Conservation (phyloP, 805 yeast species). For the Torulaspora microellipsoides region DNA sequence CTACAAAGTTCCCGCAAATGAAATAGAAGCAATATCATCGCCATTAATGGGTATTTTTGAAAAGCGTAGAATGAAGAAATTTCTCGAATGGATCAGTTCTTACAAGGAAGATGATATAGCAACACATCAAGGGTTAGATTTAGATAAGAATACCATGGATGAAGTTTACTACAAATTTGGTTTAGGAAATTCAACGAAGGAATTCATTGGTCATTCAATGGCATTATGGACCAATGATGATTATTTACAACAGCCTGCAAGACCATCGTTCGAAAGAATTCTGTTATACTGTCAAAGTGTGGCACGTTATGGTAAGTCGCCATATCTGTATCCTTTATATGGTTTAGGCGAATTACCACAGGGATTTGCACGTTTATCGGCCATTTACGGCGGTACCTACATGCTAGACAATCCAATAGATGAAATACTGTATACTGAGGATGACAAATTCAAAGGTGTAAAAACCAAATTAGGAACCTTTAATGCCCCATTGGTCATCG, state of each 20-base stretch:
- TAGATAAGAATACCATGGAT: slow-evolving; percentile 86
- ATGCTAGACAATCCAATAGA: slow-evolving; percentile 97
- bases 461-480: slow-evolving; percentile 89
- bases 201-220: slow-evolving; percentile 98
- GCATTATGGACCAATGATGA: slow-evolving; percentile 93
- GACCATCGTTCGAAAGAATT: slow-evolving; percentile 86
- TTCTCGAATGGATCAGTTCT: slow-evolving; percentile 79
- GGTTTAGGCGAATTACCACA: slow-evolving; percentile 99
- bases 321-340: slow-evolving; percentile 91
- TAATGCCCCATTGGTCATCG: slow-evolving; percentile 88
- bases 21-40: slow-evolving; percentile 83
- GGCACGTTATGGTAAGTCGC: slow-evolving; percentile 93
- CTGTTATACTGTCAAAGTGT: slow-evolving; percentile 83
- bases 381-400: slow-evolving; percentile 97
- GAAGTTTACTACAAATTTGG: slow-evolving; percentile 87
- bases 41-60: slow-evolving; percentile 95
- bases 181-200: slow-evolving; percentile 86
- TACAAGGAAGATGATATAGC: slow-evolving; percentile 73
- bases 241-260: slow-evolving; percentile 80
- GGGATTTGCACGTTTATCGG: slow-evolving; percentile 94
- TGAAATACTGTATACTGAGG: slow-evolving; percentile 70
- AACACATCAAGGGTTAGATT: slow-evolving; percentile 81
- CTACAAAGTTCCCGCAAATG: slow-evolving; percentile 92
- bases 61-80: slow-evolving; percentile 89
- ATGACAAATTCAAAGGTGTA: slow-evolving; percentile 77